Evolutionary conservation across 1,284 basidiomycete genomes (phyloP).

Genomic region (Fomes fomentarius): DNA sequence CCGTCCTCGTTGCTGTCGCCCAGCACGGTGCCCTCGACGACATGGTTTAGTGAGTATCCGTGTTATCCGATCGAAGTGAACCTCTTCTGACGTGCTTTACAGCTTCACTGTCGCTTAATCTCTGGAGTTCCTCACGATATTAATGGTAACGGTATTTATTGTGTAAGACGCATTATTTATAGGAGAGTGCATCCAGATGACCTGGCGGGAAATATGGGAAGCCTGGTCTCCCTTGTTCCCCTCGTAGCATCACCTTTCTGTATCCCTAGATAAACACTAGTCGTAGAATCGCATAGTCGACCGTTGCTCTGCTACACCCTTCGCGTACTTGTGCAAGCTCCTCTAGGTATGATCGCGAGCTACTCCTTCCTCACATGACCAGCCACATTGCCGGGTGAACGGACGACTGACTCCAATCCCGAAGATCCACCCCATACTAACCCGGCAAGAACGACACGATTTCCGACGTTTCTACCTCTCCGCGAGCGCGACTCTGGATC

Average conservation of each 20-base stretch:
- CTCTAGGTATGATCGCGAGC: too few relatives aligned
- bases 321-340: too few relatives aligned
- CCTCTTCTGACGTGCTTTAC: not conserved
- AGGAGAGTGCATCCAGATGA: not conserved
- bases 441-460: too few relatives aligned
- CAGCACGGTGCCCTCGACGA: constrained; percentile 52
- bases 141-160: constrained; percentile 50
- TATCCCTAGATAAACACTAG: constrained; percentile 3
- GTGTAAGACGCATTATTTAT: constrained; percentile 11
- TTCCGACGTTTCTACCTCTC: too few relatives aligned
- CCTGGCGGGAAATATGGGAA: constrained; percentile 1
- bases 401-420: too few relatives aligned
- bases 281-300: constrained; percentile 4
- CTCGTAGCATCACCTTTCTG: not conserved
- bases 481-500: too few relatives aligned
- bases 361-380: too few relatives aligned
- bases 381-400: too few relatives aligned
- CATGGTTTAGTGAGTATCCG: constrained; percentile 55
- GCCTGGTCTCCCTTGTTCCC: constrained; percentile 1
- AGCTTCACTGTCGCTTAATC: constrained; percentile 20
- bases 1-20: constrained; percentile 47
- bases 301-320: not conserved
- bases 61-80: too few relatives aligned
- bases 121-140: not conserved
- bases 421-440: too few relatives aligned